Evolutionary conservation across 257 asterid species (phyloP).

Genomic region (Plantago ovata): DNA sequence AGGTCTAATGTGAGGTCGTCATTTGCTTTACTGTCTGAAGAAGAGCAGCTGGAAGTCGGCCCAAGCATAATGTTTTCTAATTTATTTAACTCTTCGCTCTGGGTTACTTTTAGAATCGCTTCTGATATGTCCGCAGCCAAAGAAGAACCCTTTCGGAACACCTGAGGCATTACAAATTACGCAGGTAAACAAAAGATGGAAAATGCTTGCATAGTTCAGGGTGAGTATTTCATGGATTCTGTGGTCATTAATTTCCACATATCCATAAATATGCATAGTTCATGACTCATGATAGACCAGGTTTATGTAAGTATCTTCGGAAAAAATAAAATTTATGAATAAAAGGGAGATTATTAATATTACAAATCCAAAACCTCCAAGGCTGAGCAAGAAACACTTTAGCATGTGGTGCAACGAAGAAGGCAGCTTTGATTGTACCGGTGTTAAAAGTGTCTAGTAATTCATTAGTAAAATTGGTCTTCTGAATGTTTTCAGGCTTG

Average conservation of each 20-base stretch:
- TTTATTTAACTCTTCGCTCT: constrained; percentile 38
- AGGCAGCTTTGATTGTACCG: constrained; percentile 63
- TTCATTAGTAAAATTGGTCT: constrained; percentile 26
- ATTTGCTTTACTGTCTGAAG: constrained; percentile 7
- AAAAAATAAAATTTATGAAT: no score
- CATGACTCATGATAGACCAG: no score
- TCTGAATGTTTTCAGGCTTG: constrained; percentile 29
- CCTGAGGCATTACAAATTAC: constrained; percentile 27
- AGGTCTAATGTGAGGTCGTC: no score
- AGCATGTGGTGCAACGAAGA: constrained; percentile 55
- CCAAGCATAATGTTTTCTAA: constrained; percentile 36
- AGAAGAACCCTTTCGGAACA: constrained; percentile 48
- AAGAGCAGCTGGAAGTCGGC: constrained; percentile 25
- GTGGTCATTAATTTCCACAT: no score
- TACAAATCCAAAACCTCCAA: constrained; percentile 78
- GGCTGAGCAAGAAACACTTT: constrained; percentile 46
- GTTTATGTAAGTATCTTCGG: no score
- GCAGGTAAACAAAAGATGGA: background rate
- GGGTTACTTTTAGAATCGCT: constrained; percentile 48
- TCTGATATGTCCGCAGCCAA: constrained; percentile 47
- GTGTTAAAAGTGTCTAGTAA: constrained; percentile 39
- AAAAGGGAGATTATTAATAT: constrained; percentile 22
- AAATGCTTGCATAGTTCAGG: no score
- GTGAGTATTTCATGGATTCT: no score
- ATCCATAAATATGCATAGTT: no score